Evolutionary conservation across 1,284 basidiomycete species (phyloP).

Genomic region (Pholiota adiposa): DNA sequence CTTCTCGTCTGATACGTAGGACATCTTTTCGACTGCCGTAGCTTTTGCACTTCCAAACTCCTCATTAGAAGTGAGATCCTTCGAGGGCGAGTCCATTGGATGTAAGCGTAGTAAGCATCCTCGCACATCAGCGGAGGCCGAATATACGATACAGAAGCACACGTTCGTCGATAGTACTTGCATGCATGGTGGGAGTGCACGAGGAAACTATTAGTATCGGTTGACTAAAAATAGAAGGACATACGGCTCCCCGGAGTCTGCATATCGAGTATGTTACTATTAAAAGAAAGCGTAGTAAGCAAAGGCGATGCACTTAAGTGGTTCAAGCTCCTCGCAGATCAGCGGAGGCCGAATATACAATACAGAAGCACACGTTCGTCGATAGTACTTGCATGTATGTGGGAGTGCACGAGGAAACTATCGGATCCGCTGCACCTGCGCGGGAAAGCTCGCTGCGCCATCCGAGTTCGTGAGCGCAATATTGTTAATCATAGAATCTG

Average conservation of each 20-base stretch:
- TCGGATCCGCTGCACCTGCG: too few species aligned
- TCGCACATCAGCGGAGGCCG: neutral
- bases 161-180: conserved; percentile 7
- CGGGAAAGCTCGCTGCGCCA: too few species aligned
- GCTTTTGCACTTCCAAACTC: conserved; percentile 4
- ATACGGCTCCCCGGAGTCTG: too few species aligned
- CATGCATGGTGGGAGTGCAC: too few species aligned
- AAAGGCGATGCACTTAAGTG: too few species aligned
- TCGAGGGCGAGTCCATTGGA: neutral
- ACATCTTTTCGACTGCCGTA: conserved; percentile 1
- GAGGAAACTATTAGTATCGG: too few species aligned
- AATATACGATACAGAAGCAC: neutral
- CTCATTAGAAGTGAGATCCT: conserved; percentile 4
- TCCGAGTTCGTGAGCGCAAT: too few species aligned
- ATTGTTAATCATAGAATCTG: too few species aligned
- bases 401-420: too few species aligned
- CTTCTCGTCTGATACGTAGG: conserved; percentile 1
- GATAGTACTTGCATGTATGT: neutral
- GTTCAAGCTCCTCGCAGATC: neutral
- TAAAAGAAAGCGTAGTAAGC: neutral
- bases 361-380: conserved; percentile 11
- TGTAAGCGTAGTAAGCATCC: neutral
- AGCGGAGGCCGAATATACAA: neutral
- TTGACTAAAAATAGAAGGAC: too few species aligned
- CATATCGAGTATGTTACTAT: too few species aligned